Percentiles rank a stretch among this genome's conserved stretches.
Evolutionary conservation across 345 rosid genomes (phyloP).

Genomic region (Eucalyptus coolabah): DNA sequence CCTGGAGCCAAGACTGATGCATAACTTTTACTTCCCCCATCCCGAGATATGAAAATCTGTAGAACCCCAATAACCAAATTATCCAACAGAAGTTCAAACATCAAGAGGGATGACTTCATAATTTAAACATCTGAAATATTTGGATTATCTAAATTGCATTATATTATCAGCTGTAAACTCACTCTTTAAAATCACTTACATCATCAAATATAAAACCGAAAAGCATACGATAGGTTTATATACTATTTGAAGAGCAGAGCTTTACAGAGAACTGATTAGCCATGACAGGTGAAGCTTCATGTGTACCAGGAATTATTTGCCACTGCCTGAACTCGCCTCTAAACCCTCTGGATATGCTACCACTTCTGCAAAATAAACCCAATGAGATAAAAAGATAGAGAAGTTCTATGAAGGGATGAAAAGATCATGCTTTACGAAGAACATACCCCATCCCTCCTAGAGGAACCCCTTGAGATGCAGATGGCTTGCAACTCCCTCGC

Average conservation of each 20-base stretch:
- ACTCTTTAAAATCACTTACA: neutral
- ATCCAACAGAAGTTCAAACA: neutral
- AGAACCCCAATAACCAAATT: neutral
- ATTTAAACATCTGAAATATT: neutral
- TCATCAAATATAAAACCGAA: neutral
- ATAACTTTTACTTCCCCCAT: slow-evolving; percentile 70
- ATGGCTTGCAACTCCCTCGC: slow-evolving; percentile 80
- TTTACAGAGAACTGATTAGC: slow-evolving; percentile 96
- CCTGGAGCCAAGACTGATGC: slow-evolving; percentile 98
- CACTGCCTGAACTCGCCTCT: slow-evolving; percentile 96
- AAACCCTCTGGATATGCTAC: slow-evolving; percentile 96
- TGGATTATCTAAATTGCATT: neutral
- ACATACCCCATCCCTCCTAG: slow-evolving; percentile 97
- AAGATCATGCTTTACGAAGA: neutral
- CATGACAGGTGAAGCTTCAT: slow-evolving; percentile 91
- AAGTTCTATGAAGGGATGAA: neutral
- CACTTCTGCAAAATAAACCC: slow-evolving; percentile 49
- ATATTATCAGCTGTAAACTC: neutral
- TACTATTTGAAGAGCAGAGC: neutral
- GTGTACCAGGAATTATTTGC: slow-evolving; percentile 84
- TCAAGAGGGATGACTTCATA: neutral
- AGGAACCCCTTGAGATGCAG: slow-evolving; percentile 97
- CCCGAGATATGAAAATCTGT: slow-evolving; percentile 96
- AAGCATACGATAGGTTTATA: neutral
- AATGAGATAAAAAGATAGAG: neutral